A percentile compares a stretch with the other conserved stretches of the same genome.
These are phyloP conservation scores for Ustilaginoidea virens DNA, from an alignment of 2,329 filamentous ascomycete species.

Conservation along the genomic window DNA sequence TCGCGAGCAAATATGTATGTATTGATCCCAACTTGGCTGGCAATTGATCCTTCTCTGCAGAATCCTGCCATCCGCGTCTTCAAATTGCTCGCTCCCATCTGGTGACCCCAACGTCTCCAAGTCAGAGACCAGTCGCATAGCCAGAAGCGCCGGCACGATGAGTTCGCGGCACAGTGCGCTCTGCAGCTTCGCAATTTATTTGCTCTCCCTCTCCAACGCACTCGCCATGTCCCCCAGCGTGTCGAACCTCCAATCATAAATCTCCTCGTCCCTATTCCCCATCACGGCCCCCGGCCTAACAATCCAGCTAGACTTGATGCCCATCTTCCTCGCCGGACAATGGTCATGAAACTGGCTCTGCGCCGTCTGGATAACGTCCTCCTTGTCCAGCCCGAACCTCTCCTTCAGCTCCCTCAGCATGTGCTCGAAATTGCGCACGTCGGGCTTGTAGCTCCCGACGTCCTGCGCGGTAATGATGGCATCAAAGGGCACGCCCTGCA, in stretches of 20 bases:
- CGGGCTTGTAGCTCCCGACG: constrained; percentile 58
- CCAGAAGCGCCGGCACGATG: no score
- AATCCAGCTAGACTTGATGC: constrained; percentile 51
- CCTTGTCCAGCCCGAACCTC: constrained; percentile 34
- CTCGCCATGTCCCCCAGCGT: constrained; percentile 46
- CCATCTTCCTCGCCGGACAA: constrained; percentile 43
- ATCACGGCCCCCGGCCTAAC: constrained; percentile 14
- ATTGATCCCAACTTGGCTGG: no score
- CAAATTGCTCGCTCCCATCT: no score
- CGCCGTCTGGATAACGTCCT: constrained; percentile 51
- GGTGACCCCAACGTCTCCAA: no score
- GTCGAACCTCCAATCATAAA: constrained; percentile 35
- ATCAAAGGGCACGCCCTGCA: constrained; percentile 40
- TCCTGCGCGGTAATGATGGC: constrained; percentile 54
- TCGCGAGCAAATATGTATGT: no score
- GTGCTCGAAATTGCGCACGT: constrained; percentile 47
- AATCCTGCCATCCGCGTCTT: no score
- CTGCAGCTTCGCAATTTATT: no score
- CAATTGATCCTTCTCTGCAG: no score
- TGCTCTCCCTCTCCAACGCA: constrained; percentile 25
- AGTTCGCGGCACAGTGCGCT: no score
- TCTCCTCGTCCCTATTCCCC: constrained; percentile 20
- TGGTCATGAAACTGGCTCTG: constrained; percentile 54
- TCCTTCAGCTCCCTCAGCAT: constrained; percentile 36
- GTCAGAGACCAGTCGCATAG: no score